These are phyloP conservation scores for Ophiostoma piceae DNA, from an alignment of 2,329 filamentous ascomycete genomes.

Conservation along the genomic window DNA sequence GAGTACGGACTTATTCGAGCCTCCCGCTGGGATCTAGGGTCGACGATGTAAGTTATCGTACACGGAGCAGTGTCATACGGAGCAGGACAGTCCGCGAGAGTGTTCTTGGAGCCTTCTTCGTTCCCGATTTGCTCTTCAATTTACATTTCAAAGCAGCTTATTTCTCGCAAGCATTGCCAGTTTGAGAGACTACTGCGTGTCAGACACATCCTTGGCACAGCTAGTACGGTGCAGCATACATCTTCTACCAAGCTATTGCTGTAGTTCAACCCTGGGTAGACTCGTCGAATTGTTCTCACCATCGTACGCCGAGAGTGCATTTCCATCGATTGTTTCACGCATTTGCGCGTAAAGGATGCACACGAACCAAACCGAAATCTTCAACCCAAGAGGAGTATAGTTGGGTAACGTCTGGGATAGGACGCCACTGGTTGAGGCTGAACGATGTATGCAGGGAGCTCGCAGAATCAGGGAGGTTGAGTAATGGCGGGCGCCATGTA, in stretches of 20 bases:
- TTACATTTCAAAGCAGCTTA: neutral
- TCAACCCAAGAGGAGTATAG: neutral
- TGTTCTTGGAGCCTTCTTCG: neutral
- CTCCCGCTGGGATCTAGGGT: neutral
- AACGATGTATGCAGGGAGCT: neutral
- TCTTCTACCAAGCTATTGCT: neutral
- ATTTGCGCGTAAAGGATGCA: neutral
- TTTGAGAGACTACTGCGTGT: neutral
- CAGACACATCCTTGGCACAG: neutral
- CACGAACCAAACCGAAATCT: neutral
- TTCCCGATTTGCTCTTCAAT: too few relatives aligned
- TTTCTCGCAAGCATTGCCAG: neutral
- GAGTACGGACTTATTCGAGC: neutral
- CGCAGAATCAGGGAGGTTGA: neutral
- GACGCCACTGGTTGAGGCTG: neutral
- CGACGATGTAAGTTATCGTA: neutral
- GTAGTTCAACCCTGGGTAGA: neutral
- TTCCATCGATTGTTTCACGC: too few relatives aligned
- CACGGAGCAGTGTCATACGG: neutral
- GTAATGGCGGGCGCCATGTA: neutral
- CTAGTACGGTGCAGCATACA: neutral
- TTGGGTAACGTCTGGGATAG: neutral
- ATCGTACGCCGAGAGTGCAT: neutral
- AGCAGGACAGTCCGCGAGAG: neutral
- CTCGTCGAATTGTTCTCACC: neutral